Conservation (phyloP, 1,284 basidiomycete genomes). For the Heimioporus retisporus region DNA sequence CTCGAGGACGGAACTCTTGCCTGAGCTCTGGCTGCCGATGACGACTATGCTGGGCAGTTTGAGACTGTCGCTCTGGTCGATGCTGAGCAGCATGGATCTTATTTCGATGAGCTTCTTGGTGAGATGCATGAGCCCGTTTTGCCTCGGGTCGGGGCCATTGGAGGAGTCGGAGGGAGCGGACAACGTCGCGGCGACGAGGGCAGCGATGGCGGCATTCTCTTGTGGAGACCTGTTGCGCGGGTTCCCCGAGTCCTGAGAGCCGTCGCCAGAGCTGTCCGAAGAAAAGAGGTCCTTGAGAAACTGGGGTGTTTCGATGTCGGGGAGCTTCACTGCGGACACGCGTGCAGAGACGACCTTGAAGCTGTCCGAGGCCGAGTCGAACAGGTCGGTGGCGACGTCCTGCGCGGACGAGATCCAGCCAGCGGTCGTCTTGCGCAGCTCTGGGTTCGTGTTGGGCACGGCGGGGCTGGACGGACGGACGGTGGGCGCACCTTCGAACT, state of each 20-base stretch:
- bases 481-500: constrained; percentile 82
- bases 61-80: constrained; percentile 95
- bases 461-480: background rate
- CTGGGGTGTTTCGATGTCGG: constrained; percentile 75
- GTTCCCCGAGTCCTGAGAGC: constrained; percentile 37
- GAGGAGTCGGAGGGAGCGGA: constrained; percentile 75
- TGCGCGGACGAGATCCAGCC: constrained; percentile 75
- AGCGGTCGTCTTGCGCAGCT: constrained; percentile 73
- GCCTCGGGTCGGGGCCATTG: constrained; percentile 55
- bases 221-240: constrained; percentile 57
- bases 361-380: constrained; percentile 74
- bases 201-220: constrained; percentile 72
- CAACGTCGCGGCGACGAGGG: constrained; percentile 77
- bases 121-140: constrained; percentile 89
- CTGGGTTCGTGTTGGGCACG: constrained; percentile 48
- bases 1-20: constrained; percentile 98
- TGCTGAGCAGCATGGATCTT: constrained; percentile 91
- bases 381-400: constrained; percentile 73
- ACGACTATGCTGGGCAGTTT: constrained; percentile 98
- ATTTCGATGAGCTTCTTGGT: constrained; percentile 98
- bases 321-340: constrained; percentile 71
- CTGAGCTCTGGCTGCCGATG: constrained; percentile 97
- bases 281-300: constrained; percentile 79
- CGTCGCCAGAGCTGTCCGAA: constrained; percentile 45
- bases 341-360: constrained; percentile 68